phyloP scores from a whole-genome alignment of 23 red algal genomes.

The Porphyridium purpureum region DNA sequence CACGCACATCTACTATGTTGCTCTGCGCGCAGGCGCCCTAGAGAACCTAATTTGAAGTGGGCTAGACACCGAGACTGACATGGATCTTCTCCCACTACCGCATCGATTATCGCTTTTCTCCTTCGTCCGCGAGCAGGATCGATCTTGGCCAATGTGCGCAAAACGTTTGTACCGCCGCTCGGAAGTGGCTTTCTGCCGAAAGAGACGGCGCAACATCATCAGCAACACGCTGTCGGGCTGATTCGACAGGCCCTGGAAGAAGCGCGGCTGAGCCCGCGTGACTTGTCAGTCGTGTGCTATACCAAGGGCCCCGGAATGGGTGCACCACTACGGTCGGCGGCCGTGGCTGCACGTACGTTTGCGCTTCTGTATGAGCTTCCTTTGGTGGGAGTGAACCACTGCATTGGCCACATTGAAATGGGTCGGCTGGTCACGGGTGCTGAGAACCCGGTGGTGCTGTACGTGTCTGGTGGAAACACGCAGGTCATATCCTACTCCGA shows the following conservation, averaged over 20 bases:
- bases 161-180: slow-evolving; percentile 67
- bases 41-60: no score
- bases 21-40: no score
- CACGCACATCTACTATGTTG: no score
- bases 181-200: slow-evolving; percentile 80
- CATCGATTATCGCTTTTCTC: no score
- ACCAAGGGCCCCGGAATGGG: slow-evolving; percentile 94
- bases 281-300: slow-evolving; percentile 56
- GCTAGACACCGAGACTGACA: no score
- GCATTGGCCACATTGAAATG: slow-evolving; percentile 99
- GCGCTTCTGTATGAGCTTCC: slow-evolving; percentile 49
- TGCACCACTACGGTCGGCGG: slow-evolving; percentile 60
- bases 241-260: slow-evolving; percentile 36
- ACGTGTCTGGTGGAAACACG: slow-evolving; percentile 93
- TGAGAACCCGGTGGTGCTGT: slow-evolving; percentile 69
- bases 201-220: slow-evolving; percentile 84
- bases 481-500: slow-evolving; percentile 92
- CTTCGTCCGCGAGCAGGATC: slow-evolving; percentile 4
- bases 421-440: slow-evolving; percentile 78
- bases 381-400: slow-evolving; percentile 88
- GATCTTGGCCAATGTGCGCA: slow-evolving; percentile 78
- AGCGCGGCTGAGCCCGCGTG: slow-evolving; percentile 12
- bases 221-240: slow-evolving; percentile 49
- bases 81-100: no score
- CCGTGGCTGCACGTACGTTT: slow-evolving; percentile 70